These are phyloP conservation scores for Glonium stellatum DNA, from an alignment of 495 filamentous ascomycete species.

Conservation along the genomic window DNA sequence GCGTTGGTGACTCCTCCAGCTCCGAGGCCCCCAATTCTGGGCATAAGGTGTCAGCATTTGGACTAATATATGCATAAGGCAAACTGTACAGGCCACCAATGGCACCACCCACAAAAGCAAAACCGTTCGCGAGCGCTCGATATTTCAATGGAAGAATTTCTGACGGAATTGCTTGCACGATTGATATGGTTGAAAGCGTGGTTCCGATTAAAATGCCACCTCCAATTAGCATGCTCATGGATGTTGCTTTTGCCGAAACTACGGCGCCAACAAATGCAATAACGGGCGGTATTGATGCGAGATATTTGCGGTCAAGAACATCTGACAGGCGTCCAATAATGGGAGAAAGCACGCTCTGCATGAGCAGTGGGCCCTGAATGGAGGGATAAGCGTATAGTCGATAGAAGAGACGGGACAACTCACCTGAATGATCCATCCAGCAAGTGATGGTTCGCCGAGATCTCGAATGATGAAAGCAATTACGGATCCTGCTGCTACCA, in stretches of 20 bases:
- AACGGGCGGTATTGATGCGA: conserved; percentile 44
- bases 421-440: conserved; percentile 48
- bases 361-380: conserved; percentile 37
- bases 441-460: conserved; percentile 43
- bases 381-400: conserved; percentile 19
- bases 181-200: conserved; percentile 47
- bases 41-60: not conserved
- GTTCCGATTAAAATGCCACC: conserved; percentile 49
- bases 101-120: conserved; percentile 43
- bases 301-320: conserved; percentile 47
- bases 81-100: conserved; percentile 34
- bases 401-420: not conserved
- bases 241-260: conserved; percentile 47
- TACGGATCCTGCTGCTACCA: conserved; percentile 48
- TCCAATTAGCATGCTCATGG: conserved; percentile 48
- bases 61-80: not conserved
- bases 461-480: conserved; percentile 51
- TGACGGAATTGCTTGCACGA: conserved; percentile 48
- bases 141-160: conserved; percentile 51
- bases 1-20: conserved; percentile 48
- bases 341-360: conserved; percentile 47
- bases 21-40: conserved; percentile 42
- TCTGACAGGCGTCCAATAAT: conserved; percentile 50
- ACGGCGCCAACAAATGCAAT: conserved; percentile 48
- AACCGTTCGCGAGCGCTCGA: conserved; percentile 47